Conservation (phyloP, 2,329 filamentous ascomycete species). For the Camptophora hylomeconis region DNA sequence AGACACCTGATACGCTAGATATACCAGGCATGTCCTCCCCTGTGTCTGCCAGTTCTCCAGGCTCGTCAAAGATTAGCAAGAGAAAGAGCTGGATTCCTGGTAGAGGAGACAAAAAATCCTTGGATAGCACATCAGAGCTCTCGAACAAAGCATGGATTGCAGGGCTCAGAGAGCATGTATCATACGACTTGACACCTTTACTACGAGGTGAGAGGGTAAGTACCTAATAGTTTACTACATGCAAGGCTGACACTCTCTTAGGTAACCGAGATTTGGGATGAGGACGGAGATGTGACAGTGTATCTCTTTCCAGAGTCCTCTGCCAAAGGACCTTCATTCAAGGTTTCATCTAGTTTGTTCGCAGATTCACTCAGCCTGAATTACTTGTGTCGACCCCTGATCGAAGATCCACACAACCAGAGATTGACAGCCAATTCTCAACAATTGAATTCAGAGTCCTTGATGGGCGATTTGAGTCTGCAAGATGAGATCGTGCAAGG, state of each 20-base stretch:
- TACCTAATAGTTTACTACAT: slow-evolving; percentile 3
- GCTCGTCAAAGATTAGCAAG: slow-evolving; percentile 19
- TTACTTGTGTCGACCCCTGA: too few relatives aligned
- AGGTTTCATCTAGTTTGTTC: slow-evolving; percentile 46
- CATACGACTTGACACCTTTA: slow-evolving; percentile 41
- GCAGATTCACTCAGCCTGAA: slow-evolving; percentile 31
- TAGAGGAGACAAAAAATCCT: slow-evolving; percentile 19
- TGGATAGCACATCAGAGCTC: slow-evolving; percentile 23
- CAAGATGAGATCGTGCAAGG: too few relatives aligned
- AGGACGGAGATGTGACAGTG: slow-evolving; percentile 48
- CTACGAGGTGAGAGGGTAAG: slow-evolving; percentile 39
- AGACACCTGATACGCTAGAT: slow-evolving; percentile 13
- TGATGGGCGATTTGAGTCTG: too few relatives aligned
- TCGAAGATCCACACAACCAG: too few relatives aligned
- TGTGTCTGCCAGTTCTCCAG: slow-evolving; percentile 3
- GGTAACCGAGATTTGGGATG: slow-evolving; percentile 49
- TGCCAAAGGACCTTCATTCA: slow-evolving; percentile 46
- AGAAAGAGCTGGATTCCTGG: slow-evolving; percentile 33
- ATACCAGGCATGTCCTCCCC: slow-evolving; percentile 9
- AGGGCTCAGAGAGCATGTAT: slow-evolving; percentile 41
- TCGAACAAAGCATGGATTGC: slow-evolving; percentile 42
- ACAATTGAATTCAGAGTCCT: too few relatives aligned
- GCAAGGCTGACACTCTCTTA: slow-evolving; percentile 14
- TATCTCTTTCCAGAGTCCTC: slow-evolving; percentile 47
- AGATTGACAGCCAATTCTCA: too few relatives aligned